phyloP scores from a whole-genome alignment of 768 basidiomycete genomes.

The Lentinula raphanica region DNA sequence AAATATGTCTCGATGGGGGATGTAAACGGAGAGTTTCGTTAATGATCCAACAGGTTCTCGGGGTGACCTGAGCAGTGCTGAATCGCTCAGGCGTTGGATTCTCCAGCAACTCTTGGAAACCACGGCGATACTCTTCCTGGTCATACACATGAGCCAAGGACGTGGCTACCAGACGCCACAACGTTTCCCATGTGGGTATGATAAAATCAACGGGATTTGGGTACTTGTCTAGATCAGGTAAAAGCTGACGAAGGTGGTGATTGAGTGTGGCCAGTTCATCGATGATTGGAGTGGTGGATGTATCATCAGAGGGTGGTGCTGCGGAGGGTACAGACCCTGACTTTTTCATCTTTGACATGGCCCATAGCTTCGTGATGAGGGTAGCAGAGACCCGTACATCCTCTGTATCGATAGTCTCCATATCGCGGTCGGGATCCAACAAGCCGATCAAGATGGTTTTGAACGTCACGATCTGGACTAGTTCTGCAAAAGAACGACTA shows the following conservation, averaged over 20 bases:
- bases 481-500: slow-evolving; percentile 31
- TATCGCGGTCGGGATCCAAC: slow-evolving; percentile 25
- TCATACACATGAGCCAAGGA: slow-evolving; percentile 33
- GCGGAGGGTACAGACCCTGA: not conserved
- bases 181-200: slow-evolving; percentile 55
- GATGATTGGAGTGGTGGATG: slow-evolving; percentile 22
- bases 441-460: slow-evolving; percentile 38
- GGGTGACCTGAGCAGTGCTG: slow-evolving; percentile 6
- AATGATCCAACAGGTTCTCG: slow-evolving; percentile 22
- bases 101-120: slow-evolving; percentile 32
- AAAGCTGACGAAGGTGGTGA: slow-evolving; percentile 31
- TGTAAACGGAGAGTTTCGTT: slow-evolving; percentile 43
- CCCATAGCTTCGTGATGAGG: slow-evolving; percentile 44
- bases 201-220: slow-evolving; percentile 45
- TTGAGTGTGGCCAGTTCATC: slow-evolving; percentile 19
- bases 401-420: slow-evolving; percentile 21
- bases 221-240: slow-evolving; percentile 28
- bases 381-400: slow-evolving; percentile 32
- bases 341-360: slow-evolving; percentile 31
- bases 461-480: slow-evolving; percentile 41
- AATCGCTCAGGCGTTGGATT: slow-evolving; percentile 27
- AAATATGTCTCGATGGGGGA: slow-evolving; percentile 47
- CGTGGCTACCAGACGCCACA: slow-evolving; percentile 56
- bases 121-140: slow-evolving; percentile 15
- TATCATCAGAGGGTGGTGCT: slow-evolving; percentile 18